These are phyloP conservation scores for Pseudohalonectria lignicola DNA, from an alignment of 2,329 filamentous ascomycete genomes.

Conservation along the genomic window DNA sequence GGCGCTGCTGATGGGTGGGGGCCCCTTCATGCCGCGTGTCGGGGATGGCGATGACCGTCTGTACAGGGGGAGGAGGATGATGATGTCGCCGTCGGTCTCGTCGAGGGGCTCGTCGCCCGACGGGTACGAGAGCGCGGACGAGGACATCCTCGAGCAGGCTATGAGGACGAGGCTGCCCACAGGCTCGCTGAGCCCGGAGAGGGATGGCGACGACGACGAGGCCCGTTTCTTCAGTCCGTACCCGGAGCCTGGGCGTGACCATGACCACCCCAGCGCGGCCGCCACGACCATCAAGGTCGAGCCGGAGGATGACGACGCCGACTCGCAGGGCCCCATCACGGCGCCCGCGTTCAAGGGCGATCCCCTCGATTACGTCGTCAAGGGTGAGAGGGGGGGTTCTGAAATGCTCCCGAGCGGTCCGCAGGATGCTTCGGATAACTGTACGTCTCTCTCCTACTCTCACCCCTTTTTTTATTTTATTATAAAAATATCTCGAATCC, in stretches of 20 bases:
- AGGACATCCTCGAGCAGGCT: constrained; percentile 36
- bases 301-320: constrained; percentile 11
- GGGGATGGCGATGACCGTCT: constrained; percentile 22
- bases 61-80: no score
- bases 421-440: constrained; percentile 32
- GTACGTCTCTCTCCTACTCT: constrained; percentile 23
- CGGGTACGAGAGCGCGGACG: constrained; percentile 19
- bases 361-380: no score
- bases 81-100: no score
- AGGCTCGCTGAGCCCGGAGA: constrained; percentile 45
- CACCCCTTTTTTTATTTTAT: constrained; percentile 8
- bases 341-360: no score
- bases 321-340: no score
- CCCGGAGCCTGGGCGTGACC: constrained; percentile 15
- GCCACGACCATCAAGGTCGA: constrained; percentile 25
- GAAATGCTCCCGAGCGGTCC: not conserved
- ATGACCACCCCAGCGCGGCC: constrained; percentile 17
- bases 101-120: constrained; percentile 17
- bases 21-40: constrained; percentile 19
- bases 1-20: constrained; percentile 2
- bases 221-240: constrained; percentile 39
- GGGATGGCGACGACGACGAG: no score
- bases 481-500: no score
- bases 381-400: not conserved
- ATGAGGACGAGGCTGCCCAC: constrained; percentile 42